A percentile compares a stretch with the other conserved stretches of the same genome.
Conservation (phyloP, 2,329 filamentous ascomycete genomes). For the Fonsecaea nubica region DNA sequence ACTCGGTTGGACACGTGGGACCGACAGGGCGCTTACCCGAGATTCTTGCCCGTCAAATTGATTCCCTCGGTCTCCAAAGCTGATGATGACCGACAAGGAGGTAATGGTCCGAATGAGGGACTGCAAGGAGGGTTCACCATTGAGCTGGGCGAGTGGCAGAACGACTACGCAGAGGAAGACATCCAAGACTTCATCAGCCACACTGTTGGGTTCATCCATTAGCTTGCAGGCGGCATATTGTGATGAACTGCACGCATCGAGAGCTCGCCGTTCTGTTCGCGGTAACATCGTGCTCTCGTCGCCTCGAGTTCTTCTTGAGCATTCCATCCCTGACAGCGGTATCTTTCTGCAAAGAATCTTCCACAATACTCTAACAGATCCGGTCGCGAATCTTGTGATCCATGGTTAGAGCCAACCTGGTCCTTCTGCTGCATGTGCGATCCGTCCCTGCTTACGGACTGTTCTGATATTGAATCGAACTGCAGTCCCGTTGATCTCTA, state of each 20-base stretch:
- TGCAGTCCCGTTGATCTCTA: not conserved
- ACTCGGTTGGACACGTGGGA: constrained; percentile 13
- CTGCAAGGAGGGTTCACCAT: not conserved
- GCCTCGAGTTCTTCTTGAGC: not conserved
- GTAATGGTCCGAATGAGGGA: not conserved
- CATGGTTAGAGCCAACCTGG: not conserved
- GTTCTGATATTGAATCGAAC: too few species aligned
- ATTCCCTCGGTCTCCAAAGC: not conserved
- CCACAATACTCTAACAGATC: too few species aligned
- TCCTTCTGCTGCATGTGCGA: not conserved
- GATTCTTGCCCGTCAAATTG: constrained; percentile 13
- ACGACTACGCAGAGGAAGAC: constrained; percentile 14
- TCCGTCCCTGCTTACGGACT: not conserved
- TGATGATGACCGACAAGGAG: not conserved
- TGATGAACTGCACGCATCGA: not conserved
- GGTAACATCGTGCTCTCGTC: not conserved
- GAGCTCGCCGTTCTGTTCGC: not conserved
- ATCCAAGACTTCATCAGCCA: not conserved
- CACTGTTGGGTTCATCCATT: constrained; percentile 10
- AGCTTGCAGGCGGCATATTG: not conserved
- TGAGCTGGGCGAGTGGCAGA: constrained; percentile 5
- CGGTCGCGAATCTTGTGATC: too few species aligned
- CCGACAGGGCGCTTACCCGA: constrained; percentile 9
- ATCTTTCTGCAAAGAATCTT: too few species aligned
- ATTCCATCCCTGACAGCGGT: too few species aligned